Conservation (phyloP, 768 basidiomycete genomes). For the Megacollybia marginata region DNA sequence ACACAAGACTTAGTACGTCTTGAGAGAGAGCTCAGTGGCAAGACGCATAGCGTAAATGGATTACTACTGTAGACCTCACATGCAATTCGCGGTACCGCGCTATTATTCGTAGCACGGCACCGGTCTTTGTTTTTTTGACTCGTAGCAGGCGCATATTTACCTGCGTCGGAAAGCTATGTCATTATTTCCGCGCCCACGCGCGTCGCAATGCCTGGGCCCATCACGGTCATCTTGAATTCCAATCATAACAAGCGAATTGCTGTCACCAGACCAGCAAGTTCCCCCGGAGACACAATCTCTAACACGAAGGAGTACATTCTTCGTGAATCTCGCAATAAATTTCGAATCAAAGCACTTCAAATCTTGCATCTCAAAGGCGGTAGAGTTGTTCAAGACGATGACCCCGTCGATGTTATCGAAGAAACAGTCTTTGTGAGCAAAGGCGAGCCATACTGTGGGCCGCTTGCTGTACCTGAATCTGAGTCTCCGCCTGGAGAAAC, state of each 20-base stretch:
- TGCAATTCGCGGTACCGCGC: too few relatives aligned
- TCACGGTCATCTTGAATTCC: constrained; percentile 28
- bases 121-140: too few relatives aligned
- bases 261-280: constrained; percentile 10
- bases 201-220: background rate
- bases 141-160: too few relatives aligned
- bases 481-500: constrained; percentile 13
- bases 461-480: constrained; percentile 8
- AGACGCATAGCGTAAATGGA: constrained; percentile 11
- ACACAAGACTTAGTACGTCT: constrained; percentile 59
- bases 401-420: too few relatives aligned
- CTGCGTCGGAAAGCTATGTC: too few relatives aligned
- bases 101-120: too few relatives aligned
- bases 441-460: constrained; percentile 26
- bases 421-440: constrained; percentile 22
- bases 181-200: too few relatives aligned
- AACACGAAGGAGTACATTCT: constrained; percentile 18
- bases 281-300: constrained; percentile 2
- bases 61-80: too few relatives aligned
- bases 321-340: constrained; percentile 29
- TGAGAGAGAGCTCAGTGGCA: constrained; percentile 50
- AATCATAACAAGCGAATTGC: constrained; percentile 25
- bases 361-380: constrained; percentile 24
- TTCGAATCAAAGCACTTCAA: constrained; percentile 23
- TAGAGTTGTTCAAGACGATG: constrained; percentile 11